Base-by-base conservation (phyloP, 805 yeast genomes). In the Starmerella vaccinii region DNA sequence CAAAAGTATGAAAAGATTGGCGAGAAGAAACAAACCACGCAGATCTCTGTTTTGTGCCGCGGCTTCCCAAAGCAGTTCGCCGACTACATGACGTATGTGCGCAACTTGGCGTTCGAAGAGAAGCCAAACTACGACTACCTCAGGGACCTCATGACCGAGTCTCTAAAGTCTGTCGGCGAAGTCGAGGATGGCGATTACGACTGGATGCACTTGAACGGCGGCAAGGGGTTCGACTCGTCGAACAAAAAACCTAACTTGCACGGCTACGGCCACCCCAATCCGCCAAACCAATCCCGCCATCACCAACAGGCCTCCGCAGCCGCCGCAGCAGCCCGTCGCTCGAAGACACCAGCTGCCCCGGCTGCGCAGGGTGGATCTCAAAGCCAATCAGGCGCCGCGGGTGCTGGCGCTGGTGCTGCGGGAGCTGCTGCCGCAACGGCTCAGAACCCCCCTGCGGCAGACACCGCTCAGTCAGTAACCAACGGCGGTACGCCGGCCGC, bases 1-100 rank as follows among this genome's bases (percentile, higher is more conserved):
- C 96, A 87, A 62, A 92, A 92, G 70, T 92, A 92, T 68, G 97
- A 92, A 67, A 89, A 88, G 66, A 92, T 92, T 66, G 97, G 98
- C 53, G 94, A 89, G 65, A 90, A 88, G 72, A 92, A 92, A 67
- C 87, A 89, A 69, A 76, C 87, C 2, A 90, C 98, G 1, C 81
- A 84, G 45, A 83, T 89, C 54, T 77, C 76, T 59, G 97, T 87
- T 58, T 73, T 92, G 53, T 84, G 96, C 61, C 82, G 80, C 57
- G 95, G 95, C 8, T 78, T 81, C 62, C 98, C 98, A 40, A 79
- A 81, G 49, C 97, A 90, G 65, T 86, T 92, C 70, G 95, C 92
- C 51, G 86, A 86, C 66, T 92, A 92, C 69, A 74, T 92, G 67
- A 83, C 84, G 48, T 81, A 81, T 57, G 97, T 90, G 41, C 81